phyloP scores from a whole-genome alignment of 2,329 filamentous ascomycete species.

The Ceratocystis eucalypticola region DNA sequence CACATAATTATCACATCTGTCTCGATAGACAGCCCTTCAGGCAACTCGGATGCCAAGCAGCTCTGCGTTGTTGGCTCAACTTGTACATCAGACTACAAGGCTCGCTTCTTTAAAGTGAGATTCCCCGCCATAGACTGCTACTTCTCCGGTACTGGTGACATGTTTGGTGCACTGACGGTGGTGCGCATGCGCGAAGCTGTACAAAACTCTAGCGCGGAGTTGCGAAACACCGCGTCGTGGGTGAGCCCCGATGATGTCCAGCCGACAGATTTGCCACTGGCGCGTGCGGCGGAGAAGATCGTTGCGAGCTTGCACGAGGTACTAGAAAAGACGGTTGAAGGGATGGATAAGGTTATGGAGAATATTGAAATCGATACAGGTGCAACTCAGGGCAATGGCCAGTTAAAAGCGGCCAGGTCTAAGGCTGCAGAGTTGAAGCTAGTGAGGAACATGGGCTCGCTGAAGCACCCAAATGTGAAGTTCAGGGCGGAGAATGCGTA shows the following conservation, averaged over 20 bases:
- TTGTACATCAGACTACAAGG: conserved; percentile 45
- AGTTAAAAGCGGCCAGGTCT: conserved; percentile 47
- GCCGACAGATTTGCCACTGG: conserved; percentile 63
- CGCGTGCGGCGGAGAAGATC: conserved; percentile 71
- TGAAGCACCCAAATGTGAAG: conserved; percentile 51
- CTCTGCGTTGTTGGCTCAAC: conserved; percentile 69
- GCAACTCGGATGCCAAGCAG: conserved; percentile 35
- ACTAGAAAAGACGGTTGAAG: conserved; percentile 52
- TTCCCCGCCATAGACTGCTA: conserved; percentile 83
- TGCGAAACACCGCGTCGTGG: conserved; percentile 54
- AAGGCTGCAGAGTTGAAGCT: conserved; percentile 83
- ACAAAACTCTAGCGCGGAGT: conserved; percentile 25
- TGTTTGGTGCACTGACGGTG: conserved; percentile 89
- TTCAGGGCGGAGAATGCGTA: conserved; percentile 40
- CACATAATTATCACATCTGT: conserved; percentile 92
- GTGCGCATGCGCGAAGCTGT: conserved; percentile 79
- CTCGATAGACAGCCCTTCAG: conserved; percentile 37
- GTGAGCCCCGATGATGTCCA: conserved; percentile 57
- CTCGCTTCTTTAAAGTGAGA: conserved; percentile 77
- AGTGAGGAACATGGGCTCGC: conserved; percentile 56
- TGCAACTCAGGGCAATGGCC: conserved; percentile 39
- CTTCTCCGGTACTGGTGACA: conserved; percentile 93
- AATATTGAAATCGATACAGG: conserved; percentile 34
- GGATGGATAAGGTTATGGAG: conserved; percentile 38
- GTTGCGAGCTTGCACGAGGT: conserved; percentile 87